These are phyloP conservation scores for Coniochaeta sp. DNA, from an alignment of 2,329 filamentous ascomycete genomes.

Conservation along the genomic window DNA sequence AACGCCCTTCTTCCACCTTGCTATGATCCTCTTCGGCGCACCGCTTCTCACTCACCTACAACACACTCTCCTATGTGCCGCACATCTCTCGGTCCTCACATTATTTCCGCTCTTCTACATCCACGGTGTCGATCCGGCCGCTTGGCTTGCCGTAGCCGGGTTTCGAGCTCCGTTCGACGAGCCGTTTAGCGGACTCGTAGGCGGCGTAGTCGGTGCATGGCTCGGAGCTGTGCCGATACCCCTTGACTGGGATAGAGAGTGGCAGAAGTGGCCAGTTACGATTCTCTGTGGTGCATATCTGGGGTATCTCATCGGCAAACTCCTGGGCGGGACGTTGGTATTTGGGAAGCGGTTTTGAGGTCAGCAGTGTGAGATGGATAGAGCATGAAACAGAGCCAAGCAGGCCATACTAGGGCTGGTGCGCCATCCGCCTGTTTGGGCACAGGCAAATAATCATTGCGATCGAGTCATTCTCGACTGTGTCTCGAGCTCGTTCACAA, in stretches of 20 bases:
- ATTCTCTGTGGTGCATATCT: slow-evolving; percentile 76
- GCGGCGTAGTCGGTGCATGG: slow-evolving; percentile 77
- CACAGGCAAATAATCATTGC: background rate
- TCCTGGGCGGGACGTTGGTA: slow-evolving; percentile 45
- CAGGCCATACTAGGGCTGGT: background rate
- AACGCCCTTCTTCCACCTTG: slow-evolving; percentile 52
- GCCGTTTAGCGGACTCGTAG: slow-evolving; percentile 74
- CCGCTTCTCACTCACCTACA: slow-evolving; percentile 73
- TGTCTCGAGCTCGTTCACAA: background rate
- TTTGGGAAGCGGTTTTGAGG: slow-evolving; percentile 35
- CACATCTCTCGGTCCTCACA: slow-evolving; percentile 73
- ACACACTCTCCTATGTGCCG: slow-evolving; percentile 73
- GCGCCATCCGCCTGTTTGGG: background rate
- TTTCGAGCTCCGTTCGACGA: slow-evolving; percentile 69
- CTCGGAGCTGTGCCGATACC: slow-evolving; percentile 91
- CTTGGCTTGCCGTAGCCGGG: slow-evolving; percentile 65
- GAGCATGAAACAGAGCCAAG: background rate
- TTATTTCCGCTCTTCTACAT: slow-evolving; percentile 78
- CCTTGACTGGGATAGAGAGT: slow-evolving; percentile 96
- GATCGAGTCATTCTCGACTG: background rate
- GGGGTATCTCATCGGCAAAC: slow-evolving; percentile 66
- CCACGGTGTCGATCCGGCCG: slow-evolving; percentile 65
- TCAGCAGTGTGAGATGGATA: background rate
- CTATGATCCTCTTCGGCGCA: slow-evolving; percentile 83
- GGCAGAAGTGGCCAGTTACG: slow-evolving; percentile 97